Evolutionary conservation across 2,329 filamentous ascomycete genomes (phyloP), one percentile per base, ranked within the genome.

Genomic region (Aureobasidium sp.): DNA sequence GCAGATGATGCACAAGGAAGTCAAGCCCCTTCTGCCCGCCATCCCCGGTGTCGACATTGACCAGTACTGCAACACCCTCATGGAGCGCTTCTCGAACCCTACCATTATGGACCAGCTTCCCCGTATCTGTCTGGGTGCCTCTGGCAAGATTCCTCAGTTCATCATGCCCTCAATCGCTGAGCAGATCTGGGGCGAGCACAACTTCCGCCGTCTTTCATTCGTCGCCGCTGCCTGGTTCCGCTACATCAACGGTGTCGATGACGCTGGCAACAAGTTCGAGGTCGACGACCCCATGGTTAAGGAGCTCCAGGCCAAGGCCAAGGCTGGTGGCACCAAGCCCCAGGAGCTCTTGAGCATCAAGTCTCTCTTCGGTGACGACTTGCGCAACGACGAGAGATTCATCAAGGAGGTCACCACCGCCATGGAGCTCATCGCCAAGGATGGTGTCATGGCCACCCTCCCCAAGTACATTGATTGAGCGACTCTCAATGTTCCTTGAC

Each of bases 1-100:
- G 75, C 76, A 81, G 70, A 81, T 82, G 79, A 81, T 82, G 80
- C 78, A 82, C 64, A 67, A 79, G 42, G 80, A 82, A 70, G 79
- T 81, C 61, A 81, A 81, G 73, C 80, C 80, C 0, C 72, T 80
- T 17, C 71, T 82, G 39, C 80, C 80, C 24, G 74, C 74, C 8
- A 82, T 82, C 40, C 73, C 74, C 0, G 80, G 78, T 40, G 79
- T 82, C 63, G 70, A 80, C 66, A 77, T 82, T 57, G 79, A 82
- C 65, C 66, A 78, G 66, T 82, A 82, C 71, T 81, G 78, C 74
- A 71, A 76, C 64, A 82, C 79, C 0, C 76, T 82, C 48, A 77
- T 82, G 64, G 78, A 80, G 70, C 80, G 80, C 40, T 82, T 82
- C 74, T 77, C 78, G 68, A 82, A 82, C 77, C 79, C 80, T 0